phyloP scores from a whole-genome alignment of 352 stramenopile species.

The Pythium phragmiticola region DNA sequence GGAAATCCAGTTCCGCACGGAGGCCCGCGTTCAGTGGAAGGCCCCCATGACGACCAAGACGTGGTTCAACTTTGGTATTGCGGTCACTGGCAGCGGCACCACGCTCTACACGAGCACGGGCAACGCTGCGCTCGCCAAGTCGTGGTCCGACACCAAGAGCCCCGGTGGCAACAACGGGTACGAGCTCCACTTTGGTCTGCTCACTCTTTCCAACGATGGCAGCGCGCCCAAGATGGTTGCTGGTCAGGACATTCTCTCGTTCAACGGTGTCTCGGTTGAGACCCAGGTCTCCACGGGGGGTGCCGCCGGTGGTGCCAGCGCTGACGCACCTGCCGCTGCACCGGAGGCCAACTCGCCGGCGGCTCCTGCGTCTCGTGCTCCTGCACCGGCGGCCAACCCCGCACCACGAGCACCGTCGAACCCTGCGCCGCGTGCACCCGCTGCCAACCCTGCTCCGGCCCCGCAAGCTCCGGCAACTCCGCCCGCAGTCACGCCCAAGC shows the following conservation, averaged over 20 bases:
- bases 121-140: constrained; percentile 38
- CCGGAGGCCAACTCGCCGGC: background rate
- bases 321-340: background rate
- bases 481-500: no score
- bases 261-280: constrained; percentile 62
- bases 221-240: constrained; percentile 48
- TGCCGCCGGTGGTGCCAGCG: constrained; percentile 12
- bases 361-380: background rate
- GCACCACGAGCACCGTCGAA: background rate
- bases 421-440: no score
- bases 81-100: constrained; percentile 37
- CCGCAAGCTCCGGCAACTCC: background rate
- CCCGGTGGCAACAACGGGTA: constrained; percentile 34
- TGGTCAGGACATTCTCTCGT: constrained; percentile 56
- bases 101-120: constrained; percentile 57
- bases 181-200: constrained; percentile 66
- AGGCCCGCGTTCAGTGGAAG: constrained; percentile 47
- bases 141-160: constrained; percentile 35
- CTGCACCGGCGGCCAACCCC: background rate
- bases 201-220: constrained; percentile 61
- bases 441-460: background rate
- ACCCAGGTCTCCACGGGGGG: constrained; percentile 37
- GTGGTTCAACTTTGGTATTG: constrained; percentile 75
- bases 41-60: constrained; percentile 48
- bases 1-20: constrained; percentile 57